Conservation (phyloP, 495 filamentous ascomycete species). For the Neurospora africana region DNA sequence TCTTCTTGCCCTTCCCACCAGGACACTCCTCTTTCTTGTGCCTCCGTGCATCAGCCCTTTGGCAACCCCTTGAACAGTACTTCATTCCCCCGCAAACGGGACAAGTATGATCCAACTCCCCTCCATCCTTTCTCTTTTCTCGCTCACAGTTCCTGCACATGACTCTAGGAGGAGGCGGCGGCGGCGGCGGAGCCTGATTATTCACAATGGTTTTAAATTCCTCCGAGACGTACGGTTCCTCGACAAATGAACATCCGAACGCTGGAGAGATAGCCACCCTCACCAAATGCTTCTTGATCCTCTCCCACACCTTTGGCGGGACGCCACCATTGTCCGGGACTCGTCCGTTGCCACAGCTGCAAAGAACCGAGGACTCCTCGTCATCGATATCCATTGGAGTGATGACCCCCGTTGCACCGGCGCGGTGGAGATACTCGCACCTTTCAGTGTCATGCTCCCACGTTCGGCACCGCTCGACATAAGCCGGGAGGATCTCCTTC, state of each 20-base stretch:
- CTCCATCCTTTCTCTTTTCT: constrained; percentile 9
- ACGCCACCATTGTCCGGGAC: constrained; percentile 18
- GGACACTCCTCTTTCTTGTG: constrained; percentile 17
- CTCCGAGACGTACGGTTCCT: constrained; percentile 16
- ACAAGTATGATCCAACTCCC: constrained; percentile 17
- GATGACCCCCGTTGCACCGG: constrained; percentile 1
- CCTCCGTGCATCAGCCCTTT: constrained; percentile 27
- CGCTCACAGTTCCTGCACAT: constrained; percentile 20
- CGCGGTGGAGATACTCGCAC: constrained; percentile 35
- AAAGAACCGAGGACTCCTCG: constrained; percentile 18
- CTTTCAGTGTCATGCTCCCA: constrained; percentile 33
- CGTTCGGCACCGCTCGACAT: constrained; percentile 44
- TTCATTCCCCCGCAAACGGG: constrained; percentile 14
- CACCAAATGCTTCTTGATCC: constrained; percentile 12
- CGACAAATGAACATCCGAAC: constrained; percentile 22
- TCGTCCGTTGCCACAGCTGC: constrained; percentile 25
- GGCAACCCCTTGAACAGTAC: constrained; percentile 27
- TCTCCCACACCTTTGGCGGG: constrained; percentile 21
- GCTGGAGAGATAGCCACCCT: constrained; percentile 29
- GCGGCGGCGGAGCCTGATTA: neutral
- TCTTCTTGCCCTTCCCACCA: neutral
- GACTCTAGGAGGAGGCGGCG: neutral
- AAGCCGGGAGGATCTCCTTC: constrained; percentile 38
- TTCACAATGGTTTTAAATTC: neutral
- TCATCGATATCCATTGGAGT: constrained; percentile 18